Percentiles rank a stretch among this genome's conserved stretches.
phyloP scores from a whole-genome alignment of 164 flowering plant genomes.

The Umbilicus rupestris region DNA sequence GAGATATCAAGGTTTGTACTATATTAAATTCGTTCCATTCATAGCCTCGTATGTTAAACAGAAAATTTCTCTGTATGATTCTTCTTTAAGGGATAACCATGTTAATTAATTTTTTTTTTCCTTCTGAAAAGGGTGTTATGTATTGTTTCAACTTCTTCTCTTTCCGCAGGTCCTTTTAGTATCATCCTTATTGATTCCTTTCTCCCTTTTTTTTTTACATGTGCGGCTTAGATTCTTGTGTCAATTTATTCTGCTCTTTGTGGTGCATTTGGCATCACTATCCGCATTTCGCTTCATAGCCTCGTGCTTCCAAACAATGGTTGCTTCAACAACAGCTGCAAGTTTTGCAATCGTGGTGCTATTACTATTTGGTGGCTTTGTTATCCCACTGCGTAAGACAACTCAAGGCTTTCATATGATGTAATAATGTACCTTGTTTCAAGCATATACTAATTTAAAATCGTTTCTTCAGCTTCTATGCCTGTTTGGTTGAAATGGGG shows the following conservation, averaged over 20 bases:
- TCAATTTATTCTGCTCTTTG: slow-evolving; percentile 57
- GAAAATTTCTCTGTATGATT: neutral
- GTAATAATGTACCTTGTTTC: slow-evolving; percentile 7
- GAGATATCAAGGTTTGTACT: slow-evolving; percentile 31
- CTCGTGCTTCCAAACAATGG: slow-evolving; percentile 37
- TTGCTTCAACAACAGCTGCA: slow-evolving; percentile 38
- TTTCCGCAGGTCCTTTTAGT: neutral
- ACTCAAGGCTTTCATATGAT: slow-evolving; percentile 3
- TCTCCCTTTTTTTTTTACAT: slow-evolving; percentile 5
- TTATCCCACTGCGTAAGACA: slow-evolving; percentile 42
- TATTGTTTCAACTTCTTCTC: neutral
- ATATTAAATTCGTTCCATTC: neutral
- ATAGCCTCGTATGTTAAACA: neutral
- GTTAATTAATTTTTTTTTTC: too few relatives aligned
- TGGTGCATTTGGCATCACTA: slow-evolving; percentile 38
- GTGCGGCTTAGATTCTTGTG: slow-evolving; percentile 43
- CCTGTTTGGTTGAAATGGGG: slow-evolving; percentile 44
- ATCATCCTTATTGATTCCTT: neutral
- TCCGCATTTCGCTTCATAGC: slow-evolving; percentile 70
- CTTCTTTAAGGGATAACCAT: neutral
- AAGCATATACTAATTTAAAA: neutral
- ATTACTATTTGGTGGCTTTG: slow-evolving; percentile 47
- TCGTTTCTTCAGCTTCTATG: slow-evolving; percentile 30
- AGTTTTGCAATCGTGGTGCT: slow-evolving; percentile 23
- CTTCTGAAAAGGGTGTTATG: neutral